A percentile compares a stretch with the other conserved stretches of the same genome.
phyloP scores from a whole-genome alignment of 345 rosid species.

The Viola odorata region DNA sequence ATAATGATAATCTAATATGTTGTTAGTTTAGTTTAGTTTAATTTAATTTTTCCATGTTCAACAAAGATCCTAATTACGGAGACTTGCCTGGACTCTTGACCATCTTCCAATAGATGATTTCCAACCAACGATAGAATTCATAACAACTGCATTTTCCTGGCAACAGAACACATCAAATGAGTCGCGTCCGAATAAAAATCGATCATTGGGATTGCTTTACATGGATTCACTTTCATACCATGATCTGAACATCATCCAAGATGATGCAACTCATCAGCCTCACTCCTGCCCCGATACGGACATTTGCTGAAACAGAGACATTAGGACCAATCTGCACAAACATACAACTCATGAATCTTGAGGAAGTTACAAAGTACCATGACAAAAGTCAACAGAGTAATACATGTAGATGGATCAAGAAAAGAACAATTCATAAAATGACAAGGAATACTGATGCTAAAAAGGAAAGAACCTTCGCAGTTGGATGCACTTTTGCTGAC shows the following conservation, averaged over 20 bases:
- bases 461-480: constrained; percentile 56
- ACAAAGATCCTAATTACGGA: not conserved
- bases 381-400: too few species aligned
- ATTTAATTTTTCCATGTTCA: not conserved
- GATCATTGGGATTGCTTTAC: not conserved
- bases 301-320: constrained; percentile 85
- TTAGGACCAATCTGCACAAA: constrained; percentile 81
- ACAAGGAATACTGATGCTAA: not conserved
- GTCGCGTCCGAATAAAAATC: not conserved
- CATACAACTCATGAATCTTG: not conserved
- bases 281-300: constrained; percentile 86
- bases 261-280: constrained; percentile 81
- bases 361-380: not conserved
- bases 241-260: constrained; percentile 64
- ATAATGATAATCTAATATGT: constrained; percentile 8
- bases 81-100: constrained; percentile 87
- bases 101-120: constrained; percentile 74
- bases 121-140: constrained; percentile 74
- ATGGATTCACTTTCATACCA: constrained; percentile 31
- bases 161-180: not conserved
- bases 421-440: not conserved
- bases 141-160: constrained; percentile 76
- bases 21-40: too few species aligned
- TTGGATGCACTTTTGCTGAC: constrained; percentile 76
- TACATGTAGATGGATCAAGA: not conserved